Evolutionary conservation across 345 rosid genomes (phyloP), one percentile per base, ranked within the genome.

Genomic region (Limnanthes douglasii): DNA sequence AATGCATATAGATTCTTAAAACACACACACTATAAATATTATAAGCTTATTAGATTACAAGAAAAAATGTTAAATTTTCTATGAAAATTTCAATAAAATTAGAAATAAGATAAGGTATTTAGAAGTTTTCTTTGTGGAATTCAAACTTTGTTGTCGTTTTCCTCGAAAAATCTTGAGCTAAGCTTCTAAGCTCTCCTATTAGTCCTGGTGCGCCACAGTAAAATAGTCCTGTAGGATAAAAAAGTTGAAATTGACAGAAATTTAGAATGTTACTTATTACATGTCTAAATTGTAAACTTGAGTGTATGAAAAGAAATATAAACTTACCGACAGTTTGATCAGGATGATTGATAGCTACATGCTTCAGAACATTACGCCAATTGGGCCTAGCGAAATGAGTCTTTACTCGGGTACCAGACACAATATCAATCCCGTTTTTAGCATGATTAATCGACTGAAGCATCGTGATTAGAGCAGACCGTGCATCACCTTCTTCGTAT

Each of bases 61-160:
- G n/a, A n/a, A n/a, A n/a, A n/a, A n/a, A n/a, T n/a, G n/a, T n/a
- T n/a, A n/a, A n/a, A n/a, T n/a, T n/a, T n/a, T n/a, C n/a, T n/a
- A n/a, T n/a, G n/a, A n/a, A n/a, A n/a, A n/a, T n/a, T n/a, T n/a
- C n/a, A n/a, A n/a, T n/a, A n/a, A n/a, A n/a, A n/a, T n/a, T n/a
- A 34, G 23, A 1, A 3, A 36, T 3, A 10, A 51, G 31, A 10
- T 12, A 20, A 19, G 3, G 10, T 31, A 15, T 37, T 48, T 55
- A 84, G 32, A 78, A 78, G 39, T 84, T 78, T 59, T 84, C 93
- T 36, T 83, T 75, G 42, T 78, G 92, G 59, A 78, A 78, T 46
- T 75, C 73, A 52, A 83, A 83, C 48, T 75, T 83, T 30, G 92
- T 78, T 2, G 75, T 43, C 2, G 95, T 83, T 48, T 68, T 78